These are phyloP conservation scores for Ophiognomonia clavigignenti-juglandacearum DNA, from an alignment of 2,329 filamentous ascomycete genomes.

Conservation along the genomic window DNA sequence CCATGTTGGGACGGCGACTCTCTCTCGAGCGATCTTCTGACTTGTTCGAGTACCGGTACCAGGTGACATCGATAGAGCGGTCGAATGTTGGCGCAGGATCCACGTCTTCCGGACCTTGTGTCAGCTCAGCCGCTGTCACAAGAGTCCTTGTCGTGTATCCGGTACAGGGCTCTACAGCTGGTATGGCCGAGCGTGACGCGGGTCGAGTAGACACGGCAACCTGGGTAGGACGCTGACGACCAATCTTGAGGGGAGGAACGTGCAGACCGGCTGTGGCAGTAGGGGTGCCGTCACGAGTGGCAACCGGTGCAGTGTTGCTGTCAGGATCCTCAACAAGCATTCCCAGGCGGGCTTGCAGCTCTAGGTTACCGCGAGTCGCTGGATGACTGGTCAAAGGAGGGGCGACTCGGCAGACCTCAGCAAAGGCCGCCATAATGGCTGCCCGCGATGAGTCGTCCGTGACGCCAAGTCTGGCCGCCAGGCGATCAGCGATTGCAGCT, in stretches of 20 bases:
- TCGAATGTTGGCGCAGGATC: constrained; percentile 24
- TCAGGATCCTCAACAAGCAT: neutral
- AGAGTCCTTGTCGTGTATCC: neutral
- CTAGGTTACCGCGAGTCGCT: neutral
- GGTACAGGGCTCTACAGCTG: neutral
- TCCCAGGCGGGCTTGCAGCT: neutral
- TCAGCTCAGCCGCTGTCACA: neutral
- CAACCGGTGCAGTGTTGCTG: neutral
- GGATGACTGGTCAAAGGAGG: constrained; percentile 7
- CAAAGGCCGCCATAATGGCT: neutral
- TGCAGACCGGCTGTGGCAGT: neutral
- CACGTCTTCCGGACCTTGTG: neutral
- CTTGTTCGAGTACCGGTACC: constrained; percentile 8
- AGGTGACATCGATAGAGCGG: constrained; percentile 19
- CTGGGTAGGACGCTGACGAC: constrained; percentile 1
- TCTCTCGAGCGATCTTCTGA: constrained; percentile 3
- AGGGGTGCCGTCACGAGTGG: neutral
- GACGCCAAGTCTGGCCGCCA: neutral
- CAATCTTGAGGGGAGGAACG: neutral
- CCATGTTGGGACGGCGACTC: neutral
- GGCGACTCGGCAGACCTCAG: neutral
- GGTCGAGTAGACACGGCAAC: neutral
- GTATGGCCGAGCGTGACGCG: neutral
- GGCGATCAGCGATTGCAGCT: neutral
- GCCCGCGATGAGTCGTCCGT: neutral